These are phyloP conservation scores for Clavispora vitiphila DNA, from an alignment of 805 yeast genomes.

Conservation along the genomic window DNA sequence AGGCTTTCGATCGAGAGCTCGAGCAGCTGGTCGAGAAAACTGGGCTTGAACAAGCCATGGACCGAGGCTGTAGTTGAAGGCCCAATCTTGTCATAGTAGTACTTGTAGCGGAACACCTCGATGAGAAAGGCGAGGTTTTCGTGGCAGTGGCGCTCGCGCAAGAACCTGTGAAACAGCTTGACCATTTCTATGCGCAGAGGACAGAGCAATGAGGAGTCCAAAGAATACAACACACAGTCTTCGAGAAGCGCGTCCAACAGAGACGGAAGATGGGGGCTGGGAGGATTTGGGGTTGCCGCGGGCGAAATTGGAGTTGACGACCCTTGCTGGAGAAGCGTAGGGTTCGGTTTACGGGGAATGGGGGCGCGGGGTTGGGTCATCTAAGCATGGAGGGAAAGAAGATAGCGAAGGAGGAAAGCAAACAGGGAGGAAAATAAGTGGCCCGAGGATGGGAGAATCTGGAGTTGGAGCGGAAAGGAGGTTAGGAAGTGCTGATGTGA, in stretches of 20 bases:
- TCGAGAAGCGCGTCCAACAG: conserved; percentile 27
- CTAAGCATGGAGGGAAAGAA: not conserved
- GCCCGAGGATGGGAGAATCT: too few species aligned
- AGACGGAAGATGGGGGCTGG: conserved; percentile 4
- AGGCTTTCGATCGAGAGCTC: conserved; percentile 10
- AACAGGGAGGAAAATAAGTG: too few species aligned
- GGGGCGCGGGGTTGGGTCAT: not conserved
- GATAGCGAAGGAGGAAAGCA: not conserved
- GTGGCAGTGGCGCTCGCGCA: conserved; percentile 37
- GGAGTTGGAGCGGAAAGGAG: too few species aligned
- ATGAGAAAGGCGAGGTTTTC: conserved; percentile 44
- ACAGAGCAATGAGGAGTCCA: conserved; percentile 15
- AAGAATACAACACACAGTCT: conserved; percentile 27
- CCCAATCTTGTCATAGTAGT: conserved; percentile 29
- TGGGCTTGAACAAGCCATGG: conserved; percentile 1
- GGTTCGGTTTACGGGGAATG: not conserved
- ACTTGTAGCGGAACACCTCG: conserved; percentile 43
- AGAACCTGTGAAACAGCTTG: conserved; percentile 27
- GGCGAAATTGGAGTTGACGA: not conserved
- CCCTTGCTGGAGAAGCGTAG: not conserved
- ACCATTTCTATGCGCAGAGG: conserved; percentile 15
- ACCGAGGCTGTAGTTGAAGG: conserved; percentile 6
- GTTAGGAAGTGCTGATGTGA: too few species aligned
- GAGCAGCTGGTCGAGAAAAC: conserved; percentile 10
- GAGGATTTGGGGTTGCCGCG: not conserved